Evolutionary conservation across 345 rosid species (phyloP).

Genomic region (Salix dunnii): DNA sequence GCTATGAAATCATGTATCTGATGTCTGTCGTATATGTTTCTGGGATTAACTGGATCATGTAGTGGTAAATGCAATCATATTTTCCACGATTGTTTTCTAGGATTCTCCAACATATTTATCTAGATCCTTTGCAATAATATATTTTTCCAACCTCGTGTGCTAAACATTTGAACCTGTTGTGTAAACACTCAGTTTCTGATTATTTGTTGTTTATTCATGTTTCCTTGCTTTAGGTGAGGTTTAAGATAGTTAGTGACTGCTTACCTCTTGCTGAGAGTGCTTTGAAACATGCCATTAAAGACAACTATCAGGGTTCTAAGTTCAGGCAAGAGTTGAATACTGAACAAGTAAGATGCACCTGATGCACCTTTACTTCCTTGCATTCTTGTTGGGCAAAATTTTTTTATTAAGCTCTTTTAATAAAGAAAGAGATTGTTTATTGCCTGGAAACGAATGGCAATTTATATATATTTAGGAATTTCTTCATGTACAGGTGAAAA

Average conservation of each 20-base stretch:
- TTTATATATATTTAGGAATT: not conserved
- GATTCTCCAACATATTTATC: not conserved
- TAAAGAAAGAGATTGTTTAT: not conserved
- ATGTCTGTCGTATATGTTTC: not conserved
- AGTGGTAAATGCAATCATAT: not conserved
- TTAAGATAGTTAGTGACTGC: constrained; percentile 33
- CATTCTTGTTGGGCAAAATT: not conserved
- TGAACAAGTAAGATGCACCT: constrained; percentile 19
- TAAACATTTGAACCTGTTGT: not conserved
- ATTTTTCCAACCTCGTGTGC: not conserved
- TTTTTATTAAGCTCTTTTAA: not conserved
- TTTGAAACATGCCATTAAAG: constrained; percentile 28
- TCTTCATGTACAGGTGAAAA: constrained; percentile 20
- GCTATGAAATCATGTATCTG: not conserved
- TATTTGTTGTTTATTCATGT: not conserved
- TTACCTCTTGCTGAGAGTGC: constrained; percentile 33
- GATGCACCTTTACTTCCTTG: not conserved
- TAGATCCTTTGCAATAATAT: not conserved
- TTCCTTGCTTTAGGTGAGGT: constrained; percentile 25
- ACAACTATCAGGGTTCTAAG: constrained; percentile 30
- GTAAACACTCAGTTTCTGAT: not conserved
- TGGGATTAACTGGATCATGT: not conserved
- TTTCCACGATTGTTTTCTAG: not conserved
- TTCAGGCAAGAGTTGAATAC: constrained; percentile 31
- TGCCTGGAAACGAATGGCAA: not conserved